Conservation (phyloP, 2,329 filamentous ascomycete genomes). For the Colletotrichum ledebouriae region DNA sequence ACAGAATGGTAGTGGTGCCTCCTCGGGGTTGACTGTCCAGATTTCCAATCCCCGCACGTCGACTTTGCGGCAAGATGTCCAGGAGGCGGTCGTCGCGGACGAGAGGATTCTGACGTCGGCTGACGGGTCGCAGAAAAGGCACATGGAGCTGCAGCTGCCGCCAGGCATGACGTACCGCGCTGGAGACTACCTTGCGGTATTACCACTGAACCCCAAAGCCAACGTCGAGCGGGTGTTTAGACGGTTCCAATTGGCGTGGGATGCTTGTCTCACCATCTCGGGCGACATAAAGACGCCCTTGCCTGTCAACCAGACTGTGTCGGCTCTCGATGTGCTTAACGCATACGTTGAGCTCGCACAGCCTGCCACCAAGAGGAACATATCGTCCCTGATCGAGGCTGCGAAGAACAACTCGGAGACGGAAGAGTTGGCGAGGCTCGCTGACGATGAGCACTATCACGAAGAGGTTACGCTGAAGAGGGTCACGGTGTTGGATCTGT, state of each 20-base stretch:
- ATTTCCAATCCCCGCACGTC: conserved; percentile 68
- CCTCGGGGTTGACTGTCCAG: conserved; percentile 58
- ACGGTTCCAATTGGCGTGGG: conserved; percentile 76
- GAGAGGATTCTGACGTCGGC: conserved; percentile 63
- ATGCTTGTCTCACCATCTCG: conserved; percentile 73
- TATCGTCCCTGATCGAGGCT: conserved; percentile 44
- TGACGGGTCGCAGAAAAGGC: conserved; percentile 69
- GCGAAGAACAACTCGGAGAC: conserved; percentile 48
- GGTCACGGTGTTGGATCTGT: conserved; percentile 70
- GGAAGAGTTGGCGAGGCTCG: conserved; percentile 53
- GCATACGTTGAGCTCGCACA: conserved; percentile 81
- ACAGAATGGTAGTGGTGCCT: conserved; percentile 21
- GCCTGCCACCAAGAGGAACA: conserved; percentile 75
- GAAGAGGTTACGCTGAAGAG: conserved; percentile 61
- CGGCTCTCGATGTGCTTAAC: conserved; percentile 73
- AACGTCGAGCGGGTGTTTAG: conserved; percentile 74
- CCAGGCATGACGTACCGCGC: conserved; percentile 74
- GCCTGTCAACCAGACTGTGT: conserved; percentile 68
- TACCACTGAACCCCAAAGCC: conserved; percentile 76
- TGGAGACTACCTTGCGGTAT: conserved; percentile 82
- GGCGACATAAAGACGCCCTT: conserved; percentile 65
- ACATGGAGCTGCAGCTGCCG: conserved; percentile 77
- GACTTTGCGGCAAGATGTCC: conserved; percentile 71
- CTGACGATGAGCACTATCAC: conserved; percentile 52
- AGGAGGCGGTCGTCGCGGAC: conserved; percentile 69